Evolutionary conservation across 768 basidiomycete species (phyloP), one percentile per base, ranked within the genome.

Genomic region (Floccularia luteovirens): DNA sequence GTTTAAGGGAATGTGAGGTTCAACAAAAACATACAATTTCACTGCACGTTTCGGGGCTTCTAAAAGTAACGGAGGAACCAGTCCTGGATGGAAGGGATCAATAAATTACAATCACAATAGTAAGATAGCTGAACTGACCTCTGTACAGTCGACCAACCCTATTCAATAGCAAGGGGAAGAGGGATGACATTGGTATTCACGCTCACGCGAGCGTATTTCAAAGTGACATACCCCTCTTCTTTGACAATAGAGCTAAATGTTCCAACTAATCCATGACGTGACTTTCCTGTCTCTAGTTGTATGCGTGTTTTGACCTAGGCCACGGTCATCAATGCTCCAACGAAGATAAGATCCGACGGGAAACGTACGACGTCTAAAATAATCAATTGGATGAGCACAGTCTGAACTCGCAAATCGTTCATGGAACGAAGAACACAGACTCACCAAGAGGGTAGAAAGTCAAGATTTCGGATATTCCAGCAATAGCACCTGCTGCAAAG

Each of bases 21-120:
- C 14, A 22, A 21, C 24, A 37, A 16, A 17, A 23, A 66, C 79
- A 46, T 48, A 86, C 85, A 88, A 89, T 74, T 98, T 99, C 35
- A 92, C 88, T 12, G 96, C 96, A 63, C 96, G 82, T 67, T 99
- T 99, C 1, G 96, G 96, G 12, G 96, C 96, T 62, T 99, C 96
- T 32, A 99, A 67, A 53, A 98, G 75, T 7, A 99, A 62, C 13
- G 96, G 96, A 7, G 96, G 91, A n/a, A 92, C 82, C 43, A 99
- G 79, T 50, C 94, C 84, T 87, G 38, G n/a, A n/a, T n/a, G 19
- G 39, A 31, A 42, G 43, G 13, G 36, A 4, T 14, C 23, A 41
- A 28, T 31, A 38, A 27, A 13, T 35, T 44, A n/a, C n/a, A n/a
- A 6, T 28, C 7, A 31, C 30, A n/a, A 39, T 41, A 28, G 36